A percentile compares a stretch with the other conserved stretches of the same genome.
These are phyloP conservation scores for Pulveroboletus sp. DNA, from an alignment of 1,284 basidiomycete genomes.

Conservation along the genomic window DNA sequence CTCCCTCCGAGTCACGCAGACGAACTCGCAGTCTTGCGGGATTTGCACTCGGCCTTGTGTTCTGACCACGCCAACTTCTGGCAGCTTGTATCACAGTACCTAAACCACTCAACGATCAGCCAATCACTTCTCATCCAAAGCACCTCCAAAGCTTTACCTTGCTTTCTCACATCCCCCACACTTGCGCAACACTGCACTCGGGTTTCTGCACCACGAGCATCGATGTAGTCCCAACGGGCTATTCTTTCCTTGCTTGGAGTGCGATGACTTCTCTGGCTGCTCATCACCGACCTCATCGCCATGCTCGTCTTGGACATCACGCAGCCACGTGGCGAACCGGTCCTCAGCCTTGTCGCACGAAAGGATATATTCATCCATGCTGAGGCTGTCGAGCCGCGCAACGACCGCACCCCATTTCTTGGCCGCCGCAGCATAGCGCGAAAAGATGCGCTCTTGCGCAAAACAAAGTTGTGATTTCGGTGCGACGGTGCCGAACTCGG, in stretches of 20 bases:
- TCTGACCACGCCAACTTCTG: constrained; percentile 53
- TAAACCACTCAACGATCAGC: constrained; percentile 19
- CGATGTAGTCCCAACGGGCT: constrained; percentile 41
- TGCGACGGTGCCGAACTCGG: constrained; percentile 44
- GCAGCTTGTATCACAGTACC: constrained; percentile 52
- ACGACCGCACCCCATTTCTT: constrained; percentile 49
- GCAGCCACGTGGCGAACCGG: constrained; percentile 57
- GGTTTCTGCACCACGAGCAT: constrained; percentile 61
- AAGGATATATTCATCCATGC: constrained; percentile 29
- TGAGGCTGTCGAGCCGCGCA: constrained; percentile 37
- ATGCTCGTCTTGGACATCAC: constrained; percentile 47
- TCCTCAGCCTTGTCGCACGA: constrained; percentile 47
- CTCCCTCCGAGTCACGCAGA: background rate
- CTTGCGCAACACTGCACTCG: constrained; percentile 54
- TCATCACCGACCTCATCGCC: constrained; percentile 37
- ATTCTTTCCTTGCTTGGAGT: constrained; percentile 41
- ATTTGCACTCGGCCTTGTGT: constrained; percentile 45
- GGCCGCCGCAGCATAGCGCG: constrained; percentile 43
- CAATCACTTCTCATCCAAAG: too few relatives aligned
- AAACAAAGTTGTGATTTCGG: constrained; percentile 52
- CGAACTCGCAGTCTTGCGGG: constrained; percentile 12
- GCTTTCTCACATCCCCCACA: constrained; percentile 49
- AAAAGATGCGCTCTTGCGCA: constrained; percentile 48
- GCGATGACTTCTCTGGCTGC: constrained; percentile 31
- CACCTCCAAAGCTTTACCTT: constrained; percentile 35